Conservation (phyloP, 108 stramenopile genomes). For the Pelagomonas calceolata region DNA sequence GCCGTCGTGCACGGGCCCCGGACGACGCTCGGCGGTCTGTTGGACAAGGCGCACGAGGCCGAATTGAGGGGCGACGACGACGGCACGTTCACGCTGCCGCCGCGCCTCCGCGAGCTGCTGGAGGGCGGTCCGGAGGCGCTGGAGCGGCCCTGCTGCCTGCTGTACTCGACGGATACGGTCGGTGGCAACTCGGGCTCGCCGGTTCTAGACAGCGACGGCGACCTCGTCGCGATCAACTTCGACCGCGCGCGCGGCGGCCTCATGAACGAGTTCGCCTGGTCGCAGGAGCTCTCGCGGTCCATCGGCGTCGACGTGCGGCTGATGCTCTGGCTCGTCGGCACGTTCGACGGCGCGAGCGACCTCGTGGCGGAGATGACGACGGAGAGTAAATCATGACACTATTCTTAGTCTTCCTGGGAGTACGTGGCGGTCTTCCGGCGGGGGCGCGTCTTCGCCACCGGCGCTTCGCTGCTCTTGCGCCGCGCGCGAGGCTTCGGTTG, state of each 20-base stretch:
- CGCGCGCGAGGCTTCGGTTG: no score
- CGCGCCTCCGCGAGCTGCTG: not conserved
- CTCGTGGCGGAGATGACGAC: constrained; percentile 6
- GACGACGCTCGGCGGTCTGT: constrained; percentile 3
- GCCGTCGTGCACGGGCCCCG: constrained; percentile 3
- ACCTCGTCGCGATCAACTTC: constrained; percentile 11
- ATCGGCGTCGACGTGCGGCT: constrained; percentile 13
- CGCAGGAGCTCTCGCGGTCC: not conserved
- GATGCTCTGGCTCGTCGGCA: constrained; percentile 6
- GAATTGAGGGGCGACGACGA: constrained; percentile 1
- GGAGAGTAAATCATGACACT: no score
- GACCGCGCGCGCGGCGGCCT: constrained; percentile 9
- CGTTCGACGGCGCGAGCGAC: not conserved
- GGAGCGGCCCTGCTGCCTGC: not conserved
- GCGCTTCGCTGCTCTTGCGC: no score
- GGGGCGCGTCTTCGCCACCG: no score
- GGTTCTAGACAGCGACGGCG: constrained; percentile 10
- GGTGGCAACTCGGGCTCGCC: constrained; percentile 11
- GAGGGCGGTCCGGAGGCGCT: not conserved
- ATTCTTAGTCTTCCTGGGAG: no score
- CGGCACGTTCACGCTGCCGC: not conserved
- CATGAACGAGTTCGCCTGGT: constrained; percentile 15
- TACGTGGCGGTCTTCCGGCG: no score
- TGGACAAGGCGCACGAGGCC: constrained; percentile 10
- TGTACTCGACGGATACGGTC: constrained; percentile 11